Percentiles rank a stretch among this genome's conserved stretches.
Evolutionary conservation across 1,284 basidiomycete genomes (phyloP).

Genomic region (Irpex sp.): DNA sequence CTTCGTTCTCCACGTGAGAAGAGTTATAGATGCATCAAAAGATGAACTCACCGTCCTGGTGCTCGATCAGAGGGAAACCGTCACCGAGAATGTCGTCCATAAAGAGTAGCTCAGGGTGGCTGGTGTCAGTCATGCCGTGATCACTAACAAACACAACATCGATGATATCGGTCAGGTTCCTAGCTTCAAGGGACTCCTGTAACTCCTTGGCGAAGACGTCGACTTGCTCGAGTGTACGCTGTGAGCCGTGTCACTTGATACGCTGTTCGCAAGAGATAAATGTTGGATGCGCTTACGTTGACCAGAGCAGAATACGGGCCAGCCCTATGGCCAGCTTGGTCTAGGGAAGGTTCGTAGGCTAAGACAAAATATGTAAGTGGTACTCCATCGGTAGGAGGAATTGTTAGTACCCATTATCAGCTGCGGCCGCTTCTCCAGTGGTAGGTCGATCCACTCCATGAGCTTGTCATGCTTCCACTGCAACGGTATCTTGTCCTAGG

Average conservation of each 20-base stretch:
- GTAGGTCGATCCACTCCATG: slow-evolving; percentile 72
- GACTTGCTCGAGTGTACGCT: slow-evolving; percentile 64
- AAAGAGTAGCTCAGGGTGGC: slow-evolving; percentile 68
- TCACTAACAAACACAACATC: slow-evolving; percentile 90
- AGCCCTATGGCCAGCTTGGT: slow-evolving; percentile 75
- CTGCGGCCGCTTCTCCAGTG: slow-evolving; percentile 64
- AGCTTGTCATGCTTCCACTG: slow-evolving; percentile 70
- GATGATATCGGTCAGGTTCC: slow-evolving; percentile 78
- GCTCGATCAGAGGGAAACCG: slow-evolving; percentile 55
- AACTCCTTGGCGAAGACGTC: slow-evolving; percentile 75
- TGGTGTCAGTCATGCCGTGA: slow-evolving; percentile 90
- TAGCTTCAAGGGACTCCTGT: slow-evolving; percentile 52
- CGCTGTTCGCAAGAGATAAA: neutral
- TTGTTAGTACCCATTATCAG: slow-evolving; percentile 80
- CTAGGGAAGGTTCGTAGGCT: slow-evolving; percentile 72
- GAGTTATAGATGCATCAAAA: neutral
- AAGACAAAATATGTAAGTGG: no score
- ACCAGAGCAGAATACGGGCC: slow-evolving; percentile 74
- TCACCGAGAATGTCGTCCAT: slow-evolving; percentile 83
- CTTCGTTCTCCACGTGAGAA: slow-evolving; percentile 23
- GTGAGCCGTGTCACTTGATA: neutral
- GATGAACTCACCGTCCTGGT: slow-evolving; percentile 56
- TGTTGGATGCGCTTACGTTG: slow-evolving; percentile 42
- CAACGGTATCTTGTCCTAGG: slow-evolving; percentile 56
- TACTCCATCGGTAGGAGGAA: no score